Conservation (phyloP, 768 basidiomycete species). For the Suillus tomentosus region DNA sequence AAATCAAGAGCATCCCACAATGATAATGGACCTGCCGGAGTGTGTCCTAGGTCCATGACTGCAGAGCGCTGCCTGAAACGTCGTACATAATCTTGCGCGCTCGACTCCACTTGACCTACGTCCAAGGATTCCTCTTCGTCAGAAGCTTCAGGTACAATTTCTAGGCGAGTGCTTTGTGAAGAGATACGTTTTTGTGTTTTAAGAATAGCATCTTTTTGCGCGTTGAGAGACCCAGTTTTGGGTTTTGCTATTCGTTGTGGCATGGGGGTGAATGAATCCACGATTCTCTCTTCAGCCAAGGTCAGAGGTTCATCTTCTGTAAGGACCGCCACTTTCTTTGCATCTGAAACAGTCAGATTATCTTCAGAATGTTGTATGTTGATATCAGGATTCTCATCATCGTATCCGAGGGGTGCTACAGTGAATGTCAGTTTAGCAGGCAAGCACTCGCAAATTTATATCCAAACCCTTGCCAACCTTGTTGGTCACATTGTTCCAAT, state of each 20-base stretch:
- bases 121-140: conserved; percentile 21
- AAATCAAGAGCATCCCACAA: conserved; percentile 51
- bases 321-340: not conserved
- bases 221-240: not conserved
- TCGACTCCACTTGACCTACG: conserved; percentile 12
- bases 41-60: conserved; percentile 19
- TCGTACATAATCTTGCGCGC: not conserved
- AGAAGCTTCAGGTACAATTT: conserved; percentile 19
- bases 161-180: conserved; percentile 13
- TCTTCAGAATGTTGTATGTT: conserved; percentile 7
- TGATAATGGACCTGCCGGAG: conserved; percentile 29
- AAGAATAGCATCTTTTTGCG: not conserved
- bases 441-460: not conserved
- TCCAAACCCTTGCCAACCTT: conserved; percentile 1
- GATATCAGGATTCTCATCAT: conserved; percentile 15
- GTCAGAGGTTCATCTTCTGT: conserved; percentile 5
- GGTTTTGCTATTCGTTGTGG: conserved; percentile 11
- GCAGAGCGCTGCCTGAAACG: conserved; percentile 2
- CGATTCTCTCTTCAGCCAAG: not conserved
- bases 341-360: conserved; percentile 5
- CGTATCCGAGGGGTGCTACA: conserved; percentile 10
- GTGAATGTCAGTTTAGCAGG: not conserved
- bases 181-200: conserved; percentile 17
- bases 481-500: conserved; percentile 41
- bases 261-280: conserved; percentile 9